Evolutionary conservation across 306 rosid genomes (phyloP).

Genomic region (Cercis canadensis): DNA sequence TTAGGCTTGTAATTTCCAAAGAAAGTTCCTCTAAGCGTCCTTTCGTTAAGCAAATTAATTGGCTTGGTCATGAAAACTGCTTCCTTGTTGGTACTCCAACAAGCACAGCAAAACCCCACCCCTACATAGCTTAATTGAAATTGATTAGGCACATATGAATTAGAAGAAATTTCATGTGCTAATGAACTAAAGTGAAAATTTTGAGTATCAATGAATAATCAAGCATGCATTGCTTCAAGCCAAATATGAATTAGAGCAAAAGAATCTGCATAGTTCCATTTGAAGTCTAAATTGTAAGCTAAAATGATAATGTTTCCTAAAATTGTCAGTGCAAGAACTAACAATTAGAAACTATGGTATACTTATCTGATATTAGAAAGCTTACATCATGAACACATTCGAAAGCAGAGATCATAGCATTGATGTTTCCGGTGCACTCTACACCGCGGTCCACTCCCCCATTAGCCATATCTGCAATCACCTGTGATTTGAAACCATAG

Average conservation of each 20-base stretch:
- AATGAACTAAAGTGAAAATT: no score
- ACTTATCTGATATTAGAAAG: not conserved
- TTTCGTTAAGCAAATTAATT: slow-evolving; percentile 38
- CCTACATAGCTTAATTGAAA: slow-evolving; percentile 15
- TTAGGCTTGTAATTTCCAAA: slow-evolving; percentile 54
- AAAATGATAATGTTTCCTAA: no score
- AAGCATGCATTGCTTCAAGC: no score
- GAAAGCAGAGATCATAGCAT: slow-evolving; percentile 51
- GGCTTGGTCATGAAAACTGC: slow-evolving; percentile 47
- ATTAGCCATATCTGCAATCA: slow-evolving; percentile 49
- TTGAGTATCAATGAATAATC: no score
- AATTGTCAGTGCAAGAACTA: no score
- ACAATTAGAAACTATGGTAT: no score
- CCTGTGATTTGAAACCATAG: slow-evolving; percentile 18
- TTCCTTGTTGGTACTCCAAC: slow-evolving; percentile 46
- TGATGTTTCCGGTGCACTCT: slow-evolving; percentile 51
- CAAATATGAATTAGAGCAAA: no score
- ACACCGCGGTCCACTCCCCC: slow-evolving; percentile 58
- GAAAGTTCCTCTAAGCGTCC: slow-evolving; percentile 49
- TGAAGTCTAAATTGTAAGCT: no score
- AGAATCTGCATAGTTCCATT: no score
- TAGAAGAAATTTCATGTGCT: no score
- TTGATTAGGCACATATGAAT: not conserved
- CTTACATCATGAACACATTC: slow-evolving; percentile 54
- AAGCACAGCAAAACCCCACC: slow-evolving; percentile 57